Conservation (phyloP, 139 green algal genomes). For the Volvox reticuliferus region DNA sequence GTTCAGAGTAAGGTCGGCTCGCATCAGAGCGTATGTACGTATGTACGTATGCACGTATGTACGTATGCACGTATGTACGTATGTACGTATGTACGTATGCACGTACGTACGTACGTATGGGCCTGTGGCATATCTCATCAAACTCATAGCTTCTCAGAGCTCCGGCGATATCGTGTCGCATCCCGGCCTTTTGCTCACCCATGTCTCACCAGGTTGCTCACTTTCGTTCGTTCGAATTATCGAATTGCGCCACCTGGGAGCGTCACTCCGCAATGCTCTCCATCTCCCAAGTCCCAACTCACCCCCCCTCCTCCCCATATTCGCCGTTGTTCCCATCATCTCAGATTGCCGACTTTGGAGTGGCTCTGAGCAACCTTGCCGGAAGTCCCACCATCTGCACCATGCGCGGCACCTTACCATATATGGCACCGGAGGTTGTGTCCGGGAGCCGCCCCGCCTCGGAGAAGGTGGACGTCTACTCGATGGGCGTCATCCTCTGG, state of each 20-base stretch:
- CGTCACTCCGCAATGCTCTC: too few species aligned
- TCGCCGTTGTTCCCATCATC: not conserved
- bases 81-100: not conserved
- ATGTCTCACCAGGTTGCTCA: too few species aligned
- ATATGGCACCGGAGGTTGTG: slow-evolving; percentile 80
- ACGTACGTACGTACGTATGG: not conserved
- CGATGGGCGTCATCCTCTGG: slow-evolving; percentile 77
- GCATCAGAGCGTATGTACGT: not conserved
- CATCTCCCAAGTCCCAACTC: too few species aligned
- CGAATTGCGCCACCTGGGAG: too few species aligned
- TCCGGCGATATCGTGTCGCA: too few species aligned
- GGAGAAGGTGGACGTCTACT: slow-evolving; percentile 80
- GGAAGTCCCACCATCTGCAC: slow-evolving; percentile 69
- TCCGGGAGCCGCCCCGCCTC: slow-evolving; percentile 64
- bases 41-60: not conserved
- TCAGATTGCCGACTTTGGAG: slow-evolving; percentile 89
- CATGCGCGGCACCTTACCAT: slow-evolving; percentile 73
- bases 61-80: not conserved
- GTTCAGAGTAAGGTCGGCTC: too few species aligned
- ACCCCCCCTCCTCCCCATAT: too few species aligned
- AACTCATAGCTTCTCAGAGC: too few species aligned
- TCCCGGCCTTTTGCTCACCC: too few species aligned
- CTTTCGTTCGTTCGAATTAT: too few species aligned
- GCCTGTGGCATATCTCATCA: too few species aligned
- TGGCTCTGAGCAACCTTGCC: slow-evolving; percentile 86